These are phyloP conservation scores for Apocynum venetum DNA, from an alignment of 257 asterid species.

Conservation along the genomic window DNA sequence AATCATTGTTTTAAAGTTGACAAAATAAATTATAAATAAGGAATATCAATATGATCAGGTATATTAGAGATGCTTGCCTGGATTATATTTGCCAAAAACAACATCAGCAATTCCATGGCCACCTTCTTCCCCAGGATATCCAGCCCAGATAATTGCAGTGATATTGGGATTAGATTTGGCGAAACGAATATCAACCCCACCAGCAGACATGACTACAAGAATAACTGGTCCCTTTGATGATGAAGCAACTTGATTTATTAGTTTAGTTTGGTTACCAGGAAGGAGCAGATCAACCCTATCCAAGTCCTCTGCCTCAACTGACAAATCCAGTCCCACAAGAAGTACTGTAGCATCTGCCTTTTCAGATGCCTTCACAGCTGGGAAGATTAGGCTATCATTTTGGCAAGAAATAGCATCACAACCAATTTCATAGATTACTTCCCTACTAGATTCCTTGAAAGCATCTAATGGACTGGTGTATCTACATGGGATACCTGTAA, in stretches of 20 bases:
- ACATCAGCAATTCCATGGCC: slow-evolving; percentile 46
- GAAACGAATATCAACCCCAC: slow-evolving; percentile 37
- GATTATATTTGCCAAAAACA: slow-evolving; percentile 44
- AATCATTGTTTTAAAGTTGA: too few species aligned
- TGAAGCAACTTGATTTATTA: slow-evolving; percentile 33
- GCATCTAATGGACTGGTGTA: slow-evolving; percentile 32
- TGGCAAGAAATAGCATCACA: slow-evolving; percentile 34
- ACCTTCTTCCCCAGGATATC: slow-evolving; percentile 51
- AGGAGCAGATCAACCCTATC: slow-evolving; percentile 35
- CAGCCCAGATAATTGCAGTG: slow-evolving; percentile 43
- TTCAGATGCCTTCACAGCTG: slow-evolving; percentile 33
- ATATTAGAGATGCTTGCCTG: neutral
- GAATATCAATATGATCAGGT: too few species aligned
- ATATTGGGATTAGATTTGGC: slow-evolving; percentile 28
- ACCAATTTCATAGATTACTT: slow-evolving; percentile 28
- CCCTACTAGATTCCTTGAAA: neutral
- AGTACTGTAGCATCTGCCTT: slow-evolving; percentile 37
- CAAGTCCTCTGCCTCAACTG: slow-evolving; percentile 34
- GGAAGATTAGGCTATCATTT: slow-evolving; percentile 12
- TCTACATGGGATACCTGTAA: slow-evolving; percentile 42
- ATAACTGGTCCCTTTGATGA: slow-evolving; percentile 34
- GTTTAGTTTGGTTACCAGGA: slow-evolving; percentile 39
- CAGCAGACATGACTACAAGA: slow-evolving; percentile 45
- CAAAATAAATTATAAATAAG: too few species aligned
- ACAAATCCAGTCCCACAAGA: slow-evolving; percentile 32